Evolutionary conservation across 2,329 filamentous ascomycete genomes (phyloP).

Genomic region (Tolypocladium ophioglossoides): DNA sequence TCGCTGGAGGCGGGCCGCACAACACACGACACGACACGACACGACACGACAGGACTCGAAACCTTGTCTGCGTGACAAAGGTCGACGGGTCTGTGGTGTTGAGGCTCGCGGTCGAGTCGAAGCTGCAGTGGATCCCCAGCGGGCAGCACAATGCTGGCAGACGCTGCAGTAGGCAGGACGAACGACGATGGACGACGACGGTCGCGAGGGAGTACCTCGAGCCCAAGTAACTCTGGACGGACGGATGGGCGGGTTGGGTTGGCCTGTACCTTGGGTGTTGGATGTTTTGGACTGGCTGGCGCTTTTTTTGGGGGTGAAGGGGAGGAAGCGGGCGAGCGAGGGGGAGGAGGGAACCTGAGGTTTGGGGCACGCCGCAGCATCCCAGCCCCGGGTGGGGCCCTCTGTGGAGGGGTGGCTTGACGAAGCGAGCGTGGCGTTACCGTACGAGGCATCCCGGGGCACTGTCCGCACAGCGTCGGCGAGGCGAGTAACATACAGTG

Average conservation of each 20-base stretch:
- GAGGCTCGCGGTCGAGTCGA: not conserved
- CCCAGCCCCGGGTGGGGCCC: not conserved
- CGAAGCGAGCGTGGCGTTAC: not conserved
- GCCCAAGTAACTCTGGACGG: constrained; percentile 27
- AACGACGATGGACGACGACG: constrained; percentile 13
- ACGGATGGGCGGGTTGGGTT: constrained; percentile 1
- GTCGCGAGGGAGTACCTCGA: constrained; percentile 23
- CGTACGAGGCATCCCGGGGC: not conserved
- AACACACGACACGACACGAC: constrained; percentile 3
- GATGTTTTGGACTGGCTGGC: constrained; percentile 27
- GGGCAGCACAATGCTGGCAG: constrained; percentile 4
- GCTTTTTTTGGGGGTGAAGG: constrained; percentile 21
- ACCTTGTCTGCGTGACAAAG: not conserved
- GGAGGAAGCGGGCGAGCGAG: constrained; percentile 10
- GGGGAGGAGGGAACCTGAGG: constrained; percentile 1
- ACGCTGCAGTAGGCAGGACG: constrained; percentile 5
- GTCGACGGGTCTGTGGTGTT: constrained; percentile 1
- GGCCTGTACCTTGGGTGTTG: constrained; percentile 16
- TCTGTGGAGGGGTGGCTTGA: constrained; percentile 4
- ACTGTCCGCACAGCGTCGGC: not conserved
- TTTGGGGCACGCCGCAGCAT: constrained; percentile 1
- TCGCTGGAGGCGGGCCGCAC: constrained; percentile 1
- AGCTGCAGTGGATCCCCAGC: constrained; percentile 7
- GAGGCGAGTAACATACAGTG: not conserved
- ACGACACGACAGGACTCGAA: constrained; percentile 1